Conservation (phyloP, 345 rosid species). For the Psidium friedrichsthalianum region DNA sequence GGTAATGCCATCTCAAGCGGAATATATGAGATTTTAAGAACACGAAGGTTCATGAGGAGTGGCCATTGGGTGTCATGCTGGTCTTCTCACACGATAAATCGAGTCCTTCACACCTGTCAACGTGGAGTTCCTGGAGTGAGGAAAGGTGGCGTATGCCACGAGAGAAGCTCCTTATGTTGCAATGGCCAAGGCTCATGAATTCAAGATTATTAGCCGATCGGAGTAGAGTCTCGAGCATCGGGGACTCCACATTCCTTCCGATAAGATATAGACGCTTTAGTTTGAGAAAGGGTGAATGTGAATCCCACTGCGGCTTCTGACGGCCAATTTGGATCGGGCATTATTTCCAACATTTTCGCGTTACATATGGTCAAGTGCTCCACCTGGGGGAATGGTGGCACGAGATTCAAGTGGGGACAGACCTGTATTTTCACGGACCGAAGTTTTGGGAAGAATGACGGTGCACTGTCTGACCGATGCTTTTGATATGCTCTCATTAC, state of each 20-base stretch:
- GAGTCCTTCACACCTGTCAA: no score
- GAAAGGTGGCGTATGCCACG: background rate
- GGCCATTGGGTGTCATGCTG: background rate
- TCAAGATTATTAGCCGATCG: background rate
- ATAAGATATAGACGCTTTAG: background rate
- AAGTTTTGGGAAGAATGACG: background rate
- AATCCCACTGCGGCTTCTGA: background rate
- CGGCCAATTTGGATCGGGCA: background rate
- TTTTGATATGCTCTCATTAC: no score
- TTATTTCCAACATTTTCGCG: background rate
- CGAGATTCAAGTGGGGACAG: accelerated
- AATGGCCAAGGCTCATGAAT: background rate
- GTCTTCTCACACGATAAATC: background rate
- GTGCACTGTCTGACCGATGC: background rate
- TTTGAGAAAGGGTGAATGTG: background rate
- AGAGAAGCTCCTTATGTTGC: no score
- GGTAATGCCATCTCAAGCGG: no score
- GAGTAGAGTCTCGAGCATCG: background rate
- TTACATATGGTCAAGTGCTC: accelerated
- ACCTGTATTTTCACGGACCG: accelerated
- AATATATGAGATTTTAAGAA: no score
- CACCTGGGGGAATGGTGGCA: background rate
- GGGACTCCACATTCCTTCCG: background rate
- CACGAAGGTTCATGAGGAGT: background rate
- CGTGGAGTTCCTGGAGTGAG: background rate